phyloP scores from a whole-genome alignment of 225 moss, liverwort and hornwort genomes.

The Climacium dendroides region DNA sequence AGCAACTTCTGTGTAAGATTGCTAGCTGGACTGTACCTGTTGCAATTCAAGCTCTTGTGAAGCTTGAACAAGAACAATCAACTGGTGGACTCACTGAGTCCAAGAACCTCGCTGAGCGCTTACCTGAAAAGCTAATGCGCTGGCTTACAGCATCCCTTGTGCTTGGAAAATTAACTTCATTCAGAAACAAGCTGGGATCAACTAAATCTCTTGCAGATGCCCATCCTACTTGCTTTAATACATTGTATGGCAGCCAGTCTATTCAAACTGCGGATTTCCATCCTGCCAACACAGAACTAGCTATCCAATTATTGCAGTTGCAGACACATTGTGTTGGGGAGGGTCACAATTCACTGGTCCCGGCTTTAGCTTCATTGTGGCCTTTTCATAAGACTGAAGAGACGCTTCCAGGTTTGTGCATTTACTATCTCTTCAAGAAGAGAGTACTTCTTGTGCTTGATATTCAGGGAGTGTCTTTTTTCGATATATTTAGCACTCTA shows the following conservation, averaged over 20 bases:
- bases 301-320: constrained; percentile 44
- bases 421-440: not conserved
- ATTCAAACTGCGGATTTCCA: not conserved
- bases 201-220: not conserved
- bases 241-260: not conserved
- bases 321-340: constrained; percentile 22
- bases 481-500: not conserved
- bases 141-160: constrained; percentile 75
- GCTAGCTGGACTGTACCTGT: constrained; percentile 65
- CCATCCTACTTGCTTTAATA: constrained; percentile 17
- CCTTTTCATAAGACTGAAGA: constrained; percentile 7
- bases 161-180: constrained; percentile 27
- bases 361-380: constrained; percentile 44
- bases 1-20: constrained; percentile 35
- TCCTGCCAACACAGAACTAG: constrained; percentile 31
- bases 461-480: not conserved
- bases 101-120: constrained; percentile 9
- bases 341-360: constrained; percentile 13
- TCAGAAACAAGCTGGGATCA: not conserved
- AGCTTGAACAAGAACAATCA: not conserved
- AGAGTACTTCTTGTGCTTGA: not conserved
- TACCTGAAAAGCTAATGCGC: constrained; percentile 53
- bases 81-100: not conserved
- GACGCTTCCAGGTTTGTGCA: constrained; percentile 9
- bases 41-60: constrained; percentile 19